A percentile compares a stretch with the other conserved stretches of the same genome.
phyloP scores from a whole-genome alignment of 352 stramenopile genomes.

The Phytophthora colocasiae region DNA sequence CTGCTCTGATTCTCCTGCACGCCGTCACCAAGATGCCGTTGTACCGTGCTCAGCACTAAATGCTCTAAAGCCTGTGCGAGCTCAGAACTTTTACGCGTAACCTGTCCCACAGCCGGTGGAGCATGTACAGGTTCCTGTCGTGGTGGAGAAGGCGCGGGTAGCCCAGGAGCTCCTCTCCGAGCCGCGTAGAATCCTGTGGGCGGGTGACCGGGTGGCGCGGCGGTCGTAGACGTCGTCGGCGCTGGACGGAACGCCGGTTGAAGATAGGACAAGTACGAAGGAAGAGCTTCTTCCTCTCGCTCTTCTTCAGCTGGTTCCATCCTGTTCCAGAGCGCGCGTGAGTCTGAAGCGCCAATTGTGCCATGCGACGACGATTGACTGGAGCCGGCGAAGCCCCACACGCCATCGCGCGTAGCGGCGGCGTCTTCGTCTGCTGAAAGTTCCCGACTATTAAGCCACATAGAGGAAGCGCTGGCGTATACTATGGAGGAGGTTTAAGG shows the following conservation, averaged over 20 bases:
- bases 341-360: constrained; percentile 49
- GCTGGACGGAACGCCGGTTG: constrained; percentile 54
- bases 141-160: constrained; percentile 12
- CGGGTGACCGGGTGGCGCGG: background rate
- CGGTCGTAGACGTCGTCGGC: constrained; percentile 16
- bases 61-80: constrained; percentile 68
- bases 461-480: constrained; percentile 21
- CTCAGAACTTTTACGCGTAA: constrained; percentile 64
- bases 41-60: constrained; percentile 53
- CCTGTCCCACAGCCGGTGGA: constrained; percentile 16
- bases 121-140: background rate
- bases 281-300: constrained; percentile 72
- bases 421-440: constrained; percentile 36
- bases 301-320: constrained; percentile 74
- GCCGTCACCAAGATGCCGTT: constrained; percentile 30
- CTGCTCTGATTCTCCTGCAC: constrained; percentile 4
- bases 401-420: constrained; percentile 20
- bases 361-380: constrained; percentile 34
- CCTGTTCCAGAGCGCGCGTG: constrained; percentile 66
- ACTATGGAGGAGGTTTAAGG: background rate
- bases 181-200: constrained; percentile 18
- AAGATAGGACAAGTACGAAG: constrained; percentile 76
- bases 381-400: constrained; percentile 36
- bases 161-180: constrained; percentile 20
- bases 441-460: constrained; percentile 48